Evolutionary conservation across 352 stramenopile species (phyloP).

Genomic region (Pythium rishiriense): DNA sequence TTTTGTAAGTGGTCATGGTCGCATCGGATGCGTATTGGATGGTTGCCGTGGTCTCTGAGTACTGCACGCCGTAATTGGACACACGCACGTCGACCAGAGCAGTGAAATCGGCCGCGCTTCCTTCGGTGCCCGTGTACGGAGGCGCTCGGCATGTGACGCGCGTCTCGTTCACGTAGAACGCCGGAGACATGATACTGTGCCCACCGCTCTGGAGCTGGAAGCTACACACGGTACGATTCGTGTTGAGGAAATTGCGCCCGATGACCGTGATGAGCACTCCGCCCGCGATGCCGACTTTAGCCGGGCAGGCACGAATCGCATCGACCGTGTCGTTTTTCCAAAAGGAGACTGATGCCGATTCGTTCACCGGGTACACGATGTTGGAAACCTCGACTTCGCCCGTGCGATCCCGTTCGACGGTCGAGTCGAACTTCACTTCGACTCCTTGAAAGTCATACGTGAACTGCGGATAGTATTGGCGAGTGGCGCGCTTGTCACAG

Average conservation of each 20-base stretch:
- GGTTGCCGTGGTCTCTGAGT: constrained; percentile 55
- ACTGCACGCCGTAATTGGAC: constrained; percentile 82
- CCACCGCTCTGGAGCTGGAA: constrained; percentile 44
- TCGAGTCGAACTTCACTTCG: constrained; percentile 67
- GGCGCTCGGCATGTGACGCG: constrained; percentile 80
- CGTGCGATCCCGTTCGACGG: constrained; percentile 61
- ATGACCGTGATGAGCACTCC: constrained; percentile 89
- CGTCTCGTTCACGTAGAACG: constrained; percentile 82
- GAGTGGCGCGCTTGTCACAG: constrained; percentile 90
- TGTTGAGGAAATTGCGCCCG: constrained; percentile 93
- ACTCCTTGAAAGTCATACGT: constrained; percentile 64
- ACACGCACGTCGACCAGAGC: constrained; percentile 54
- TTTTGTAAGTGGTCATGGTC: constrained; percentile 37
- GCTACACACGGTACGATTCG: constrained; percentile 82
- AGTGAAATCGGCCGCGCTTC: constrained; percentile 13
- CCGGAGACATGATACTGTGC: constrained; percentile 36
- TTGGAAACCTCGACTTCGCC: constrained; percentile 90
- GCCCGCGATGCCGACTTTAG: constrained; percentile 34
- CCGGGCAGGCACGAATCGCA: constrained; percentile 86
- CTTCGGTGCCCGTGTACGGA: constrained; percentile 44
- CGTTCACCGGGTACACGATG: constrained; percentile 93
- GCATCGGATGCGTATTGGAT: constrained; percentile 44
- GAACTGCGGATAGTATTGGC: constrained; percentile 84
- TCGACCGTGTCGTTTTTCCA: constrained; percentile 97
- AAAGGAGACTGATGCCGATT: constrained; percentile 64